Conservation (phyloP, 768 basidiomycete genomes). For the Mycena sanguinolenta region DNA sequence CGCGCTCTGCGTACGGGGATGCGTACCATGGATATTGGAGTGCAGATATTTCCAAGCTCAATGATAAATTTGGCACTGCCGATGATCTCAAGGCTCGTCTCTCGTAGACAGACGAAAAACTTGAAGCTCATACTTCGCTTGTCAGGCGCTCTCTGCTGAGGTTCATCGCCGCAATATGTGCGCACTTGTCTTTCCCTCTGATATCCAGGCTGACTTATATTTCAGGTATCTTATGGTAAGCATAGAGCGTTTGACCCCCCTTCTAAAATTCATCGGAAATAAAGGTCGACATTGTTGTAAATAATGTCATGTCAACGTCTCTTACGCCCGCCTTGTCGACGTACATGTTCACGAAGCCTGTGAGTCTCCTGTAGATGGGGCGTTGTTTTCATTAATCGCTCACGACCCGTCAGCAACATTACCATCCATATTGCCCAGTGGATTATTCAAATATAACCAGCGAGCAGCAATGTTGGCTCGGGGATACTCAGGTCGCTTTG, state of each 20-base stretch:
- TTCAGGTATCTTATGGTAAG: slow-evolving; percentile 72
- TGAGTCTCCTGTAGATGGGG: slow-evolving; percentile 42
- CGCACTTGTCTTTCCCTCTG: background rate
- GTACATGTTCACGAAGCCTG: slow-evolving; percentile 78
- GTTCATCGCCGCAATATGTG: slow-evolving; percentile 81
- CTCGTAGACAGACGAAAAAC: too few relatives aligned
- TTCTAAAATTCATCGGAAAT: background rate
- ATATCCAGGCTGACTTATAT: background rate
- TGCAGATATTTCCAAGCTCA: slow-evolving; percentile 71
- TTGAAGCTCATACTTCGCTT: too few relatives aligned
- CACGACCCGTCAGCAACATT: slow-evolving; percentile 61
- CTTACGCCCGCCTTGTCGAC: slow-evolving; percentile 72
- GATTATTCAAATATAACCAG: slow-evolving; percentile 80
- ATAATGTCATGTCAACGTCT: slow-evolving; percentile 85
- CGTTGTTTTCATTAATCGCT: background rate
- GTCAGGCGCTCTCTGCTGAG: slow-evolving; percentile 69
- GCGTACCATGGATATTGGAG: slow-evolving; percentile 92
- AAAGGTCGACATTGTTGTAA: slow-evolving; percentile 79
- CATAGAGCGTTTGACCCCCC: too few relatives aligned
- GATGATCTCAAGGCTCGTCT: slow-evolving; percentile 76
- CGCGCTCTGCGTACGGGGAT: slow-evolving; percentile 80
- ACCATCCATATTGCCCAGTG: slow-evolving; percentile 85
- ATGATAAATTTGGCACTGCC: slow-evolving; percentile 73
- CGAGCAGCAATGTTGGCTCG: slow-evolving; percentile 86
- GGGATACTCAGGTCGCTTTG: slow-evolving; percentile 80